Base-by-base conservation (phyloP, 495 filamentous ascomycete genomes). In the Penicillium goetzii region DNA sequence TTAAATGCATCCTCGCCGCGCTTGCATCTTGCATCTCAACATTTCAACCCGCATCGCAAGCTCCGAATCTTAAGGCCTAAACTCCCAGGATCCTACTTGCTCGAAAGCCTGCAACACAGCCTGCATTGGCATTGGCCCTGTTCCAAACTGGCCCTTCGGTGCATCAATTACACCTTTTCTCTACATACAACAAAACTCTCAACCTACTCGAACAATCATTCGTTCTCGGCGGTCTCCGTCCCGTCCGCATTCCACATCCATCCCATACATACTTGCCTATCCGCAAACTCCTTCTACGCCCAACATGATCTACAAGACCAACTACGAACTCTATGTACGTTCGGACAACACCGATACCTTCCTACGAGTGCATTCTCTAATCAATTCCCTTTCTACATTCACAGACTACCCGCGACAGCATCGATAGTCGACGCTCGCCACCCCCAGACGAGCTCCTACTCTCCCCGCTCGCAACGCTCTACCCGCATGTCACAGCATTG, bases 251-350 rank as follows among this genome's bases (percentile, higher is more conserved):
- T 49, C 50, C 57, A 47, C 47, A 25, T 15, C 12, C 30, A 8
- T 33, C 17, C 26, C 30, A 52, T 14, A 32, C 8, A 52, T 14
- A 8, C 23, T 43, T 41, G 30, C 30, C 30, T 32, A 32, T 32
- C 5, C 30, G 30, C 30, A 32, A 32, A 4, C 53, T 28, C 41
- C 7, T 45, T 53, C 55, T 14, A 33, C 40, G n/a, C 43, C 26
- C 62, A 72, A 51, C 41, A 81, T 76, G 72, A 72, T 70, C 53
- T 81, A 81, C 74, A 79, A 78, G 47, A 76, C 71, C 63, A 81
- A 81, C 72, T 81, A 80, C 61, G 77, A 81, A 56, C 72, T 76
- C 49, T 77, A 78, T 59, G 74, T 77, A 62, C 71, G 75, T 75
- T 32, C 55, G 55, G 38, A 57, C 59, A 61, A 32, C 21, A 26